Conservation (phyloP, 1,284 basidiomycete species). For the Taiwanofungus camphoratus region DNA sequence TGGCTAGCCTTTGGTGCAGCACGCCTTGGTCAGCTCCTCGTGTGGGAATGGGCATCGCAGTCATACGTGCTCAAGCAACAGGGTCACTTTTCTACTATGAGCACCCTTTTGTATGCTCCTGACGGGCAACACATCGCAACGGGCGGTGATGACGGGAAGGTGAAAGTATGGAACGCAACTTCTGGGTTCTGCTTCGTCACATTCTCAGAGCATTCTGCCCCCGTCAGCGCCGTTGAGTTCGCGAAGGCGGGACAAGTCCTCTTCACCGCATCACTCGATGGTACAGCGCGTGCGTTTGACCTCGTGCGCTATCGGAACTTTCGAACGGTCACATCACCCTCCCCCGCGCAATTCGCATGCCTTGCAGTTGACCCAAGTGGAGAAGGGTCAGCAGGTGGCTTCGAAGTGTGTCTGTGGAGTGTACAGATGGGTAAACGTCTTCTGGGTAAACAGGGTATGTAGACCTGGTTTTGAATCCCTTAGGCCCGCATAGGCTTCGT, state of each 20-base stretch:
- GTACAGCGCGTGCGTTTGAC: constrained; percentile 96
- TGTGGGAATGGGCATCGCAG: constrained; percentile 99
- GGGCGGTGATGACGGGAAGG: constrained; percentile 97
- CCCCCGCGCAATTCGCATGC: constrained; percentile 93
- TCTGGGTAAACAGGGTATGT: too few relatives aligned
- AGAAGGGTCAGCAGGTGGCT: constrained; percentile 92
- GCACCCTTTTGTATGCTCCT: constrained; percentile 84
- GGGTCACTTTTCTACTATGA: constrained; percentile 98
- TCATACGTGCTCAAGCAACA: constrained; percentile 98
- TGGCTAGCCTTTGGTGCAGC: constrained; percentile 98
- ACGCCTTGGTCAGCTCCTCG: constrained; percentile 93
- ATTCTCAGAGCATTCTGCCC: constrained; percentile 90
- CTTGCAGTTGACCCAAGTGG: constrained; percentile 95
- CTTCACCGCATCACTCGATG: constrained; percentile 94
- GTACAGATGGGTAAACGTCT: constrained; percentile 98
- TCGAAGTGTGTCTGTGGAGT: constrained; percentile 97
- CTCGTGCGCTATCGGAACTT: constrained; percentile 97
- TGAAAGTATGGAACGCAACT: constrained; percentile 96
- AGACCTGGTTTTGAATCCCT: too few relatives aligned
- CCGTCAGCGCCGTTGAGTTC: constrained; percentile 86
- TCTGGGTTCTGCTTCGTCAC: constrained; percentile 98
- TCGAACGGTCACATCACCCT: constrained; percentile 94
- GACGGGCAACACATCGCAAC: constrained; percentile 96
- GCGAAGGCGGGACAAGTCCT: constrained; percentile 93
- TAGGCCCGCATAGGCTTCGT: too few relatives aligned